Evolutionary conservation across 1,139 yeast genomes (phyloP).

Genomic region (Geotrichum siamense): DNA sequence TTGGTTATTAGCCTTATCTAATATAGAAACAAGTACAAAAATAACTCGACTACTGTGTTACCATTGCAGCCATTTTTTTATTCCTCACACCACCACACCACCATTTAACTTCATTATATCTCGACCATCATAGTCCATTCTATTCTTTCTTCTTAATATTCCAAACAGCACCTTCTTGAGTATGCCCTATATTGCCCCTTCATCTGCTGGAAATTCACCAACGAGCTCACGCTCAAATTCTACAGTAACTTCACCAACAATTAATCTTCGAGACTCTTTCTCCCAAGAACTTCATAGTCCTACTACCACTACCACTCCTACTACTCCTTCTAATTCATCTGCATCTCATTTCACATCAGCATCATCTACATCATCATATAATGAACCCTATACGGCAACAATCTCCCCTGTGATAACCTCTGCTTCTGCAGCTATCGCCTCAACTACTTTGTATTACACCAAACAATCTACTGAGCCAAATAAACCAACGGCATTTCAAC

Average conservation of each 20-base stretch:
- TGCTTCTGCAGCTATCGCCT: slow-evolving; percentile 10
- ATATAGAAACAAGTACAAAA: too few relatives aligned
- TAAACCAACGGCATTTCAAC: slow-evolving; percentile 1
- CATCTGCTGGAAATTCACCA: slow-evolving; percentile 2
- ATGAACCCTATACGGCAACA: background rate
- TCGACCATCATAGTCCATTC: background rate
- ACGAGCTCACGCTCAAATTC: background rate
- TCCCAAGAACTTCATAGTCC: background rate
- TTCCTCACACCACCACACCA: too few relatives aligned
- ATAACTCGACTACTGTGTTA: too few relatives aligned
- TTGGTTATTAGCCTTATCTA: too few relatives aligned
- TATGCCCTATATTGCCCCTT: slow-evolving; percentile 17
- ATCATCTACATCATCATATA: background rate
- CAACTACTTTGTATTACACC: background rate
- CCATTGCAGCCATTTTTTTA: too few relatives aligned
- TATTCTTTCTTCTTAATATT: background rate
- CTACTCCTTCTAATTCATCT: slow-evolving; percentile 7
- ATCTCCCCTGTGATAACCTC: slow-evolving; percentile 11
- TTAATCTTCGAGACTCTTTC: background rate
- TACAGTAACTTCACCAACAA: background rate
- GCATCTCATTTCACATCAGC: slow-evolving; percentile 7
- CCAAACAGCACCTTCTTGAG: background rate
- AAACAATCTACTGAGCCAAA: background rate
- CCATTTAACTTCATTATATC: too few relatives aligned
- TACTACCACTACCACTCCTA: slow-evolving; percentile 1